Evolutionary conservation across 2,329 filamentous ascomycete species (phyloP), one percentile per base, ranked within the genome.

Genomic region (Fusarium proliferatum): DNA sequence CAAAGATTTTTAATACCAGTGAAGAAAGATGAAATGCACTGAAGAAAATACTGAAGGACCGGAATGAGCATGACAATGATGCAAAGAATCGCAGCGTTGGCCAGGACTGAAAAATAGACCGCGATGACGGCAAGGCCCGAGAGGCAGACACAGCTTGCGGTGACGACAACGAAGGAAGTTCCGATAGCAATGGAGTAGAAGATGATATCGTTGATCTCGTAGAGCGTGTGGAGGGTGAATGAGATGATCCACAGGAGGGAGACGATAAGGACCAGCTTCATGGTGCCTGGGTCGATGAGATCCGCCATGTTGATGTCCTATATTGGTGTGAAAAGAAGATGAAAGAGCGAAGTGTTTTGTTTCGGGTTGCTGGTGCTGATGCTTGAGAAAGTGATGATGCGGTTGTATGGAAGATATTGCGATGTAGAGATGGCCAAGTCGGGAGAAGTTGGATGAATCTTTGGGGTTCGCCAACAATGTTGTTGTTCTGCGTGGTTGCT

Each of bases 331-430:
- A 9, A 26, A 3, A 3, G 11, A 15, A 28, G 10, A 5, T 5
- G 0, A 15, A n/a, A 5, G 9, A 16, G 15, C 2, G 0, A 2
- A 12, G 12, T 17, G 0, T 11, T 36, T 23, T 11, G 3, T 3
- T 6, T 48, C 11, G 28, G 19, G 4, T 3, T 0, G 1, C 9
- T 6, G 9, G 1, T 7, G 12, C 0, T 26, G 4, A 8, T 11
- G 0, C 7, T 15, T 36, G n/a, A 0, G 6, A 36, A 36, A 2
- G 3, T 4, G 9, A 16, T 26, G 28, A 28, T 7, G 8, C 6
- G 28, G 28, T 28, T 7, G 7, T 28, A 2, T 28, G 28, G 28
- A 28, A 28, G 28, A 28, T 28, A 28, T 28, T 28, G 28, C 28
- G 28, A 28, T 28, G 28, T 11, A 19, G 17, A 10, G 17, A 52